Percentiles rank a stretch among this genome's conserved stretches.
These are phyloP conservation scores for Boletus insuetus DNA, from an alignment of 768 basidiomycete genomes.

Conservation along the genomic window DNA sequence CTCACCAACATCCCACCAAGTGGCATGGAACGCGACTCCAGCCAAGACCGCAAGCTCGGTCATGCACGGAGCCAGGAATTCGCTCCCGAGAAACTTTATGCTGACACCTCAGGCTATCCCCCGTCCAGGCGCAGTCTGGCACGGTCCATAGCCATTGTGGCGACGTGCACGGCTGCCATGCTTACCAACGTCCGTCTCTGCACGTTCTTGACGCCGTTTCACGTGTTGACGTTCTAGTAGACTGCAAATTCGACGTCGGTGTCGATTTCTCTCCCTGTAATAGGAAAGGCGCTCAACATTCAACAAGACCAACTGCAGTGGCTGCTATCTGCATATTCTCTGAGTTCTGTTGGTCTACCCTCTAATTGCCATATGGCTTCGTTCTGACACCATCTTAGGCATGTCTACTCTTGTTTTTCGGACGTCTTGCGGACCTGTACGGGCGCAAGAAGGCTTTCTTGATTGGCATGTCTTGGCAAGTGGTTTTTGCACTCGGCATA, in stretches of 20 bases:
- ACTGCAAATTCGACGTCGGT: conserved; percentile 40
- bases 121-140: conserved; percentile 19
- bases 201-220: background rate
- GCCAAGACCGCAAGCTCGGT: conserved; percentile 12
- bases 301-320: conserved; percentile 57
- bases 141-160: conserved; percentile 31
- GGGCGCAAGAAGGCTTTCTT: conserved; percentile 72
- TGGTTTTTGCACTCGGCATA: conserved; percentile 59
- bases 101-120: background rate
- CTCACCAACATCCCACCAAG: conserved; percentile 1
- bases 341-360: conserved; percentile 56
- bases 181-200: conserved; percentile 32
- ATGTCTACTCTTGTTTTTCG: conserved; percentile 73
- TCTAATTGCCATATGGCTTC: background rate
- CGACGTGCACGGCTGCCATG: conserved; percentile 41
- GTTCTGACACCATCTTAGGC: conserved; percentile 45
- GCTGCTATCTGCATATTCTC: conserved; percentile 63
- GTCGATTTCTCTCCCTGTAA: conserved; percentile 50
- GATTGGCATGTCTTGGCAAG: conserved; percentile 51
- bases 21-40: conserved; percentile 6
- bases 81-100: conserved; percentile 1
- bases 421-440: conserved; percentile 76
- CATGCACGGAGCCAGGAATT: conserved; percentile 7
- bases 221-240: conserved; percentile 18
- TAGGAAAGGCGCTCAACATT: conserved; percentile 49